Evolutionary conservation across 345 rosid genomes (phyloP).

Genomic region (Conringia planisiliqua): DNA sequence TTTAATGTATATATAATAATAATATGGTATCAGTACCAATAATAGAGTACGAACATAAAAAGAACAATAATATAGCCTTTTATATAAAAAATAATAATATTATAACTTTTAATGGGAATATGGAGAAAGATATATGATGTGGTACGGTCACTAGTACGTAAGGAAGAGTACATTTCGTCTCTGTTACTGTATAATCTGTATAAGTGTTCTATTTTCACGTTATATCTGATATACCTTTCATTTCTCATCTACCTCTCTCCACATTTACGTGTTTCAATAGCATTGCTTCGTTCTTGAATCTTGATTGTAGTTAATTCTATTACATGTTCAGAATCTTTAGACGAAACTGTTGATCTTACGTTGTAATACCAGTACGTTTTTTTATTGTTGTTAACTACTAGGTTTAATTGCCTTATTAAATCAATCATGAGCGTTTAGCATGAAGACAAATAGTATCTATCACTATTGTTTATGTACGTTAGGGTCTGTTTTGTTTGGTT

Average conservation of each 20-base stretch:
- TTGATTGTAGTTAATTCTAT: background rate
- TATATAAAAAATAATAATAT: background rate
- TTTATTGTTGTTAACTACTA: background rate
- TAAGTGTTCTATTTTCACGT: background rate
- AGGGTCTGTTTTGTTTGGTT: background rate
- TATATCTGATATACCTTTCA: background rate
- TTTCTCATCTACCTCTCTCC: background rate
- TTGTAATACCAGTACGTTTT: background rate
- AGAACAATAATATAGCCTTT: background rate
- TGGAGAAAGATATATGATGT: conserved; percentile 8
- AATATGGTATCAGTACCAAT: background rate
- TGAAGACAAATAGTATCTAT: background rate
- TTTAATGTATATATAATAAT: background rate
- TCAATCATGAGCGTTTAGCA: background rate
- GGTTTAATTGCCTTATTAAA: background rate
- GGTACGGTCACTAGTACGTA: conserved; percentile 26
- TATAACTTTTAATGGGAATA: conserved; percentile 4
- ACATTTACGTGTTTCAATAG: conserved; percentile 14
- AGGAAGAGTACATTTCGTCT: conserved; percentile 9
- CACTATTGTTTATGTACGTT: background rate
- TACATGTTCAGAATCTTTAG: background rate
- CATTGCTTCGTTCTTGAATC: conserved; percentile 12
- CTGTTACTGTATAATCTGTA: background rate
- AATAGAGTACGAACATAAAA: background rate
- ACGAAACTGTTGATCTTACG: background rate